These are phyloP conservation scores for Clathrus columnatus DNA, from an alignment of 768 basidiomycete species.

Conservation along the genomic window DNA sequence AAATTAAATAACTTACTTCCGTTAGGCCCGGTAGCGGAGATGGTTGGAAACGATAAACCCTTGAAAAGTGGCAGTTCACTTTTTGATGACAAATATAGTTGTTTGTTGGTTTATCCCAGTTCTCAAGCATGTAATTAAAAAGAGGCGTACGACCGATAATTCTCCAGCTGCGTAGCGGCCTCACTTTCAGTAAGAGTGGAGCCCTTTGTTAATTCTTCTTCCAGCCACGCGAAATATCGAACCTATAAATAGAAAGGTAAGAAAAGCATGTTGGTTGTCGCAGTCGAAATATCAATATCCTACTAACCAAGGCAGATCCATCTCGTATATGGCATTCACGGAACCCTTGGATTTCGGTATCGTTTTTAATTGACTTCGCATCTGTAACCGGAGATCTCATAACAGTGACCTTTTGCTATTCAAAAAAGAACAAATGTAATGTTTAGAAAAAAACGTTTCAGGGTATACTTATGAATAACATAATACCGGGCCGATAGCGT, in stretches of 20 bases:
- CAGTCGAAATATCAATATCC: too few relatives aligned
- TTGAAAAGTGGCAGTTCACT: slow-evolving; percentile 75
- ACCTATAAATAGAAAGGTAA: slow-evolving; percentile 25
- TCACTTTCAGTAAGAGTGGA: slow-evolving; percentile 63
- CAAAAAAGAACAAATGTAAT: neutral
- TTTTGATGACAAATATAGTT: neutral
- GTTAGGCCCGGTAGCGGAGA: slow-evolving; percentile 89
- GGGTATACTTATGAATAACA: neutral
- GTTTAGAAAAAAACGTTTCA: neutral
- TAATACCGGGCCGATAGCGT: slow-evolving; percentile 63
- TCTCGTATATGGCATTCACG: slow-evolving; percentile 83
- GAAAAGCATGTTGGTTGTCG: too few relatives aligned
- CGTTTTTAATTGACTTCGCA: slow-evolving; percentile 74
- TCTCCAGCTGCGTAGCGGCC: slow-evolving; percentile 69
- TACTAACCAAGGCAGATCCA: slow-evolving; percentile 62
- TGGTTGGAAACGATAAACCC: slow-evolving; percentile 86
- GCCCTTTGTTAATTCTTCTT: slow-evolving; percentile 64
- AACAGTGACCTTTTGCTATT: slow-evolving; percentile 51
- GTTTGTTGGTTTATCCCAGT: neutral
- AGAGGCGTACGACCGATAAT: slow-evolving; percentile 57
- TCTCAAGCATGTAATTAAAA: neutral
- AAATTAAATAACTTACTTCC: slow-evolving; percentile 47
- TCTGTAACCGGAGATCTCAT: slow-evolving; percentile 68
- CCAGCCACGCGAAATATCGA: slow-evolving; percentile 92
- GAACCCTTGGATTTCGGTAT: slow-evolving; percentile 81